These are phyloP conservation scores for Boletus fagicola DNA, from an alignment of 768 basidiomycete species.

Conservation along the genomic window DNA sequence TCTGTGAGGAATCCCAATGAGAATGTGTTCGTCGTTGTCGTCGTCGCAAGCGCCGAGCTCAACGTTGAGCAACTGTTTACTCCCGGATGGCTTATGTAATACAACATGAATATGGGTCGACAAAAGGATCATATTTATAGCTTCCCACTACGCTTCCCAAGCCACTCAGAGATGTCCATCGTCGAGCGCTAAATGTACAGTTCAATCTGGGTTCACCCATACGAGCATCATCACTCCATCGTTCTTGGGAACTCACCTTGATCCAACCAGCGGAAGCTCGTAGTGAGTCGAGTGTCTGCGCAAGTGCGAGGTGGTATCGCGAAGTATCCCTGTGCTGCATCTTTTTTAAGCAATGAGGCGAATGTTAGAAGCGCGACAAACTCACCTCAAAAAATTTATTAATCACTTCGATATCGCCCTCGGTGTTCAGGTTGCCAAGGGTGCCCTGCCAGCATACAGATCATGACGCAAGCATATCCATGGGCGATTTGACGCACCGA, in stretches of 20 bases:
- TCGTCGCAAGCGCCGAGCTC: slow-evolving; percentile 6
- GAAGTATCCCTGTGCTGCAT: slow-evolving; percentile 62
- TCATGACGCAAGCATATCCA: not conserved
- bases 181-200: slow-evolving; percentile 49
- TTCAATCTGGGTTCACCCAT: not conserved
- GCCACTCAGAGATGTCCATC: slow-evolving; percentile 55
- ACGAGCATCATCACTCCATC: not conserved
- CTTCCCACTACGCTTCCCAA: slow-evolving; percentile 25
- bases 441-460: slow-evolving; percentile 29
- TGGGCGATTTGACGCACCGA: slow-evolving; percentile 38
- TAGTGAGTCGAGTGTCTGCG: slow-evolving; percentile 69
- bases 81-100: slow-evolving; percentile 16
- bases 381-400: slow-evolving; percentile 75
- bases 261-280: slow-evolving; percentile 59
- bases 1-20: not conserved
- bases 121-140: not conserved
- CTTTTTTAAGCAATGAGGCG: not conserved
- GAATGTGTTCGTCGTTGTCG: slow-evolving; percentile 12
- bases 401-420: slow-evolving; percentile 61
- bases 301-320: slow-evolving; percentile 61
- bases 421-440: slow-evolving; percentile 54
- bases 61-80: not conserved
- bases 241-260: slow-evolving; percentile 42
- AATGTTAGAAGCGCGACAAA: not conserved
- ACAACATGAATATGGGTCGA: not conserved